Conservation (phyloP, 169 alveolate genomes). For the Pseudocohnilembus persalinus region DNA sequence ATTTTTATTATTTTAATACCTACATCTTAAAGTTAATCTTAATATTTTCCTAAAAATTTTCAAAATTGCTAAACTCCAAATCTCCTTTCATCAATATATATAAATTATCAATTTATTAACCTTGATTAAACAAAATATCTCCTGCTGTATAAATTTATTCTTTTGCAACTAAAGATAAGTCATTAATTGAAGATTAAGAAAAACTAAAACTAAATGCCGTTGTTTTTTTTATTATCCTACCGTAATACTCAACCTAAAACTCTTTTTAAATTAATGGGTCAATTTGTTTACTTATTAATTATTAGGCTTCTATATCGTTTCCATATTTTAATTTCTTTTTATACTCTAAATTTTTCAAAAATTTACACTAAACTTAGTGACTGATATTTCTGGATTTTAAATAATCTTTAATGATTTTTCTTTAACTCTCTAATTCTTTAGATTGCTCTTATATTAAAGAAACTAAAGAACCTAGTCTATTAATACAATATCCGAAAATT, state of each 20-base stretch:
- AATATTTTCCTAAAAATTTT: background rate
- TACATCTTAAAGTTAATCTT: background rate
- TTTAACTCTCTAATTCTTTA: background rate
- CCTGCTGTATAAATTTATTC: background rate
- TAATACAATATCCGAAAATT: background rate
- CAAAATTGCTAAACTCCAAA: too few relatives aligned
- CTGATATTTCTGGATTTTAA: background rate
- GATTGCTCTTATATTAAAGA: too few relatives aligned
- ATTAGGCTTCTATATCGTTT: background rate
- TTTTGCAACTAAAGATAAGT: background rate
- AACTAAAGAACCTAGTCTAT: background rate
- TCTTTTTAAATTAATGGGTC: background rate
- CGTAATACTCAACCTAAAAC: background rate
- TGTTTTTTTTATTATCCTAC: background rate
- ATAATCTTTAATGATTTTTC: background rate
- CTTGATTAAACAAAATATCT: background rate
- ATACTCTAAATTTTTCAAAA: background rate
- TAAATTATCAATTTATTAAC: too few relatives aligned
- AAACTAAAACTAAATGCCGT: too few relatives aligned
- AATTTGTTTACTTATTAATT: too few relatives aligned
- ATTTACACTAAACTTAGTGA: background rate
- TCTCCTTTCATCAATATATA: background rate
- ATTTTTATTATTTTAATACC: too few relatives aligned
- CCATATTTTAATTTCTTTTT: background rate
- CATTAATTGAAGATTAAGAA: background rate